phyloP scores from a whole-genome alignment of 352 stramenopile species.

The Saprolegnia diclina region DNA sequence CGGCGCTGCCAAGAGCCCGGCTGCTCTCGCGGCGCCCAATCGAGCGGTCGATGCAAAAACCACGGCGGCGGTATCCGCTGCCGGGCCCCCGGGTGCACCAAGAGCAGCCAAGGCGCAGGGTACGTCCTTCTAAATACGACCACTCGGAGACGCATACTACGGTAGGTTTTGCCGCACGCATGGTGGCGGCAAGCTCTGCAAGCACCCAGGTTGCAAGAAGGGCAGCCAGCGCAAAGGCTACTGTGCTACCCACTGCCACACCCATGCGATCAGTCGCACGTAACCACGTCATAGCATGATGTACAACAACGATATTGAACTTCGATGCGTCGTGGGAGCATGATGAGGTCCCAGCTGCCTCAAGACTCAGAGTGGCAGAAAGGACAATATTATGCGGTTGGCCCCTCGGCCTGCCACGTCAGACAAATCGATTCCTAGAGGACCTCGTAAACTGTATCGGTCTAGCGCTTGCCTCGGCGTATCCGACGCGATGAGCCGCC shows the following conservation, averaged over 20 bases:
- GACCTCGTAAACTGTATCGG: background rate
- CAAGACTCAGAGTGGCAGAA: too few relatives aligned
- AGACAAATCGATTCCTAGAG: background rate
- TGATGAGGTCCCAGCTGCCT: too few relatives aligned
- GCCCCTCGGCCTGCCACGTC: too few relatives aligned
- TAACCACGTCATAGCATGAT: background rate
- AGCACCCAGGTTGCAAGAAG: conserved; percentile 80
- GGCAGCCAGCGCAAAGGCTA: conserved; percentile 81
- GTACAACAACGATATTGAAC: background rate
- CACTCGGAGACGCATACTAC: conserved; percentile 57
- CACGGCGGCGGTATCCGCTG: conserved; percentile 25
- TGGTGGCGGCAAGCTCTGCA: conserved; percentile 75
- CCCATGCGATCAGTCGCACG: background rate
- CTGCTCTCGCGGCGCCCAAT: conserved; percentile 23
- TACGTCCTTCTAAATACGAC: background rate
- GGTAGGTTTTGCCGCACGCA: conserved; percentile 67
- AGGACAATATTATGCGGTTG: too few relatives aligned
- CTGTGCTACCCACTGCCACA: conserved; percentile 67
- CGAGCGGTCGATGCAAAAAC: conserved; percentile 23
- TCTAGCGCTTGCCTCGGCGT: background rate
- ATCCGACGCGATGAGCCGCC: conserved; percentile 6
- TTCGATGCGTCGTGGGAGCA: background rate
- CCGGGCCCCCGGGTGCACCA: conserved; percentile 12
- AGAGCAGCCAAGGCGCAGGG: conserved; percentile 23
- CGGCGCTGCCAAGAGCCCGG: conserved; percentile 16